Evolutionary conservation across 257 asterid species (phyloP), one percentile per base, ranked within the genome.

Genomic region (Catharanthus roseus): DNA sequence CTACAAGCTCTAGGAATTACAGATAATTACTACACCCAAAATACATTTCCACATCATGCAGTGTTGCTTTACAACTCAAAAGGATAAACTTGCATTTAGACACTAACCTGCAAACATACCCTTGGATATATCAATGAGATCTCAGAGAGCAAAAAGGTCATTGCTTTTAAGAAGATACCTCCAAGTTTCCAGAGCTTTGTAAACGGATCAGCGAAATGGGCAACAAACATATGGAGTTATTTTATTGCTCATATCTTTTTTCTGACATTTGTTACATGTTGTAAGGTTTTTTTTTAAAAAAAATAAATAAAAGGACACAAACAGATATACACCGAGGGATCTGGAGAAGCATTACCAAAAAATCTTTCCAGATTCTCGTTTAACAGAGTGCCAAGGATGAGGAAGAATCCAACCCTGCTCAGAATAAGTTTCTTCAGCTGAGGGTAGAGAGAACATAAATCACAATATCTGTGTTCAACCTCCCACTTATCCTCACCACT

Each of bases 381-480:
- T 96, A 63, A 86, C 93, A 49, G 84, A 82, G 72, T 85, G 83
- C 97, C 99, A 93, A 36, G 84, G 88, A 39, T 89, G 73, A 76
- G 99, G 99, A 68, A 93, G 92, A 77, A 69, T 79, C 93, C 89
- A 80, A 36, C 90, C 92, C 62, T 83, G 85, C 54, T 85, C 96
- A 65, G 85, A 72, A 81, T 85, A 89, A 80, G 74, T 67, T 88
- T 93, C 82, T 89, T 91, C 81, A 93, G 75, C 39, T 79, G 80
- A 66, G 65, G 77, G 75, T 89, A 84, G 63, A 93, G 88, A 68
- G 96, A 68, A 76, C 70, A 79, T 75, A 93, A 91, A 71, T 93
- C 98, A 78, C 98, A 97, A 72, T 89, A 93, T 62, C 98, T 82
- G 3, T 85, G 89, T 69, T 93, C 98, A 42, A 91, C 83, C 56